Base-by-base conservation (phyloP, 345 rosid genomes). In the Syzygium grande region DNA sequence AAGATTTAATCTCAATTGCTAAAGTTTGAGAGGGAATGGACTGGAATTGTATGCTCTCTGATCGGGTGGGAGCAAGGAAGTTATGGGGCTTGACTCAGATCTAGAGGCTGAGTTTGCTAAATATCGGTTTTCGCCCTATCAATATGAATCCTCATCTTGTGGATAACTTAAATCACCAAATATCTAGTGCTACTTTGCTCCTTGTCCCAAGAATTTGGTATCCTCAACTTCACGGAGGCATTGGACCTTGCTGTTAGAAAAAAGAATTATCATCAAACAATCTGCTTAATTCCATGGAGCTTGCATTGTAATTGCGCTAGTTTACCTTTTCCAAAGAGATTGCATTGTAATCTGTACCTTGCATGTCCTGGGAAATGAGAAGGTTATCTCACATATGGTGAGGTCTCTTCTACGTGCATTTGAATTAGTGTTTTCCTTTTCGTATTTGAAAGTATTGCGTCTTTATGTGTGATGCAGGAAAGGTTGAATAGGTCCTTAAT, bases 401-500 rank as follows among this genome's bases (percentile, higher is more conserved):
- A 73, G 83, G 83, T 14, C 21, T 1, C 43, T 84, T 52, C 61
- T 53, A 9, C 59, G 5, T 52, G 53, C 58, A 49, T 46, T 51
- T 46, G 34, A 13, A 30, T 23, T 5, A 29, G 49, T 38, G 49
- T 41, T 86, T 61, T 65, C 38, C 55, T 21, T n/a, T 86, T 8
- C 7, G 87, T 63, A 43, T 41, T 51, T 51, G 79, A 58, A 49
- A 54, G 2, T 59, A 22, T 11, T 8, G 5, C 8, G 23, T 52
- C 86, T 49, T 51, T 83, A 14, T 59, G 8, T 22, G 38, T 84
- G 46, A 89, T 91, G 85, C 91, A 97, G 99, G 99, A 97, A 94
- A 93, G 96, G 89, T 46, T 97, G 90, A 95, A 92, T 89, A 92
- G 99, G 89, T 92, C 99, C 86, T 55, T 97, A 84, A 92, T 93